Evolutionary conservation across 441 rosid genomes (phyloP).

Genomic region (Metrosideros polymorpha): DNA sequence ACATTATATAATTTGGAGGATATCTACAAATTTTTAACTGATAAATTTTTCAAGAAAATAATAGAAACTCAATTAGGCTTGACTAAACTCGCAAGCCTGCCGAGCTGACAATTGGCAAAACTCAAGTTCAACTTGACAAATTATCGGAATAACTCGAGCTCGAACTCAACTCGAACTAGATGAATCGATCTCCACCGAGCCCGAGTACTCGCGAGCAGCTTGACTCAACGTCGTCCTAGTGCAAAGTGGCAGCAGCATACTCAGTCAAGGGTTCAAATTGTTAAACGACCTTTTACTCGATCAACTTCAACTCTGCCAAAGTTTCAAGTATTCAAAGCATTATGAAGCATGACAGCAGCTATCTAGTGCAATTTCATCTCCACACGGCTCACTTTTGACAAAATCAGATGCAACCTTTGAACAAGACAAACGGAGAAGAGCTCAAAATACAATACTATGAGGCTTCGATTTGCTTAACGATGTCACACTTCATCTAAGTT

Average conservation of each 20-base stretch:
- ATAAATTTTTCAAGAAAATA: not conserved
- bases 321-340: not conserved
- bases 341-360: not conserved
- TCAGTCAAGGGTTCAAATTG: not conserved
- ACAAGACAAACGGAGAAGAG: not conserved
- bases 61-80: not conserved
- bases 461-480: no score
- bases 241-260: not conserved
- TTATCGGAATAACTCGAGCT: not conserved
- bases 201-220: not conserved
- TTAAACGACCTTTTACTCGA: not conserved
- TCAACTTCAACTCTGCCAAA: not conserved
- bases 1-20: not conserved
- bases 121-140: not conserved
- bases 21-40: not conserved
- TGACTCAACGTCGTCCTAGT: not conserved
- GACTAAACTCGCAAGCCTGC: not conserved
- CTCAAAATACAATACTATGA: no score
- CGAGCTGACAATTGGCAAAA: not conserved
- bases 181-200: not conserved
- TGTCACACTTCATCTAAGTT: no score
- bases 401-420: not conserved
- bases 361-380: not conserved
- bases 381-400: not conserved
- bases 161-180: not conserved